These are phyloP conservation scores for Fusarium chlamydosporum DNA, from an alignment of 2,329 filamentous ascomycete genomes.

Conservation along the genomic window DNA sequence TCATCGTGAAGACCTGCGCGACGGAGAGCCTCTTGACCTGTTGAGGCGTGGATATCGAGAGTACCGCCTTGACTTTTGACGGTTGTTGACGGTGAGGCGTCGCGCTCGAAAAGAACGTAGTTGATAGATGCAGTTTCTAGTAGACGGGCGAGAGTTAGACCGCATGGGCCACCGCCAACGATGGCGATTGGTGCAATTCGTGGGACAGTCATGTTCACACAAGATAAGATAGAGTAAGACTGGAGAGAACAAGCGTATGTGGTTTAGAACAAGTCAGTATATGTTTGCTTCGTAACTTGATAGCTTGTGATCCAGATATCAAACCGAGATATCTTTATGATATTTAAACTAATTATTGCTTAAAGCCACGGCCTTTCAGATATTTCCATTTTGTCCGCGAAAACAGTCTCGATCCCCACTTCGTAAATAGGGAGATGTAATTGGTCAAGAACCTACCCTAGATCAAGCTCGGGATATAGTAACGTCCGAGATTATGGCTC, in stretches of 20 bases:
- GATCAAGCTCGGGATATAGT: background rate
- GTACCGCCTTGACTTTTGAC: constrained; percentile 10
- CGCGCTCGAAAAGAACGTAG: constrained; percentile 11
- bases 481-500: background rate
- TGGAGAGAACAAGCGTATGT: background rate
- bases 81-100: background rate
- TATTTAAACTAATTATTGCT: background rate
- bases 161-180: constrained; percentile 12
- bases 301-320: too few species aligned
- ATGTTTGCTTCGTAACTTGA: too few species aligned
- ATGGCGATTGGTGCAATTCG: constrained; percentile 3
- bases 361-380: too few species aligned
- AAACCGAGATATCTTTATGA: background rate
- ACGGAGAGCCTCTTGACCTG: constrained; percentile 11
- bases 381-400: background rate
- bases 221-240: fast-evolving
- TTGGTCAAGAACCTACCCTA: background rate
- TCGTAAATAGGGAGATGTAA: background rate
- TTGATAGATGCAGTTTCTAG: constrained; percentile 7
- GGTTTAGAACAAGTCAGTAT: too few species aligned
- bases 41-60: background rate
- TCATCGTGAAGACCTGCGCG: background rate
- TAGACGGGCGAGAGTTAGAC: constrained; percentile 1
- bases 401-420: too few species aligned
- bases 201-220: background rate